Evolutionary conservation across 306 rosid species (phyloP).

Genomic region (Astragalus membranaceus): DNA sequence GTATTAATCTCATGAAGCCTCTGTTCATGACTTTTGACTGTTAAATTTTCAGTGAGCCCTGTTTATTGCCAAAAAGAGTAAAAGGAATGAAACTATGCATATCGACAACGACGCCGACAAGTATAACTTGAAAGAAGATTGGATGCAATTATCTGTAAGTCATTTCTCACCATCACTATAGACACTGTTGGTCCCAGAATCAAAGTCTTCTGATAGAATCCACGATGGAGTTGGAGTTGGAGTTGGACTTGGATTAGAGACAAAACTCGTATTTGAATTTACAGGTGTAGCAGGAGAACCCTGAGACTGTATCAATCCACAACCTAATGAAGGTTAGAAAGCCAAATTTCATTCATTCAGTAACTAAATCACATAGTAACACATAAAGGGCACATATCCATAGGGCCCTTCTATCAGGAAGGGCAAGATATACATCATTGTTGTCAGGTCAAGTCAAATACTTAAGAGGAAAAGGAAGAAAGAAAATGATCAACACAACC

Average conservation of each 20-base stretch:
- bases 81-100: constrained; percentile 21
- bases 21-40: constrained; percentile 45
- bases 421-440: neutral
- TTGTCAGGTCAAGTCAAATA: neutral
- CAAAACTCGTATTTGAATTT: constrained; percentile 68
- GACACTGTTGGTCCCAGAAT: constrained; percentile 45
- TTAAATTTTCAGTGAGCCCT: constrained; percentile 40
- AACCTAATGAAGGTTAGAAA: too few relatives aligned
- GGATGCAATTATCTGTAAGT: constrained; percentile 29
- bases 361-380: constrained; percentile 12
- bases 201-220: constrained; percentile 61
- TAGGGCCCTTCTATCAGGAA: neutral
- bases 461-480: neutral
- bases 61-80: constrained; percentile 28
- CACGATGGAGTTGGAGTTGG: constrained; percentile 33
- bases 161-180: constrained; percentile 42
- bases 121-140: neutral
- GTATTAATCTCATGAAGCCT: constrained; percentile 87
- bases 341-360: constrained; percentile 7
- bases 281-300: constrained; percentile 64
- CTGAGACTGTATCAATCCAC: constrained; percentile 62
- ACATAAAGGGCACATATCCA: neutral
- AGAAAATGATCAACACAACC: constrained; percentile 34
- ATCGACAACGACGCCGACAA: too few relatives aligned
- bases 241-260: constrained; percentile 38